A percentile compares a stretch with the other conserved stretches of the same genome.
These are phyloP conservation scores for Rosa rugosa DNA, from an alignment of 306 rosid genomes.

Conservation along the genomic window DNA sequence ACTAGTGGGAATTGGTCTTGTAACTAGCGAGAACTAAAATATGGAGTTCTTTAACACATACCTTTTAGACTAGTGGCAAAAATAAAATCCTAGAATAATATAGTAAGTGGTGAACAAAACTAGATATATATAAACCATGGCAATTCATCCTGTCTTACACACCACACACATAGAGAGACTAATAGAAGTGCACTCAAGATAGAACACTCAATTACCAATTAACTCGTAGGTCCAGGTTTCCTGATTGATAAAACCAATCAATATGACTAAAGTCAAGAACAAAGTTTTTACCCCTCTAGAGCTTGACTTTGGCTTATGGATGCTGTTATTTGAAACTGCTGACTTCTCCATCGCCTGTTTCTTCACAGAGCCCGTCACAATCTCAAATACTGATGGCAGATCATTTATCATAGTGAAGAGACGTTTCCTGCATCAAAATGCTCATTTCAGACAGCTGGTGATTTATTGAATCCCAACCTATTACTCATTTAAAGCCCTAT, in stretches of 20 bases:
- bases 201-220: not conserved
- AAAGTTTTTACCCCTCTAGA: slow-evolving; percentile 59
- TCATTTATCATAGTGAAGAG: slow-evolving; percentile 68
- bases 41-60: not conserved
- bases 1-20: not conserved
- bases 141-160: not conserved
- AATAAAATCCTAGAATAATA: not conserved
- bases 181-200: no score
- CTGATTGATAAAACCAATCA: not conserved
- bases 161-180: not conserved
- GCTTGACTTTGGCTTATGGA: slow-evolving; percentile 59
- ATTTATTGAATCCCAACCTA: not conserved
- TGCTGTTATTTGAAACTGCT: slow-evolving; percentile 46
- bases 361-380: slow-evolving; percentile 47
- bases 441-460: not conserved
- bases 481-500: not conserved
- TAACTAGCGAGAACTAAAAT: not conserved
- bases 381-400: slow-evolving; percentile 63
- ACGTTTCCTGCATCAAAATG: slow-evolving; percentile 42
- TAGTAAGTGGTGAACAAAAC: not conserved
- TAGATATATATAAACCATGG: not conserved
- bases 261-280: not conserved
- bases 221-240: not conserved
- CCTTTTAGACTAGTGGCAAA: not conserved
- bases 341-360: slow-evolving; percentile 61